Base-by-base conservation (phyloP, 1,139 yeast species). In the Sugiyamaella xylanicola region DNA sequence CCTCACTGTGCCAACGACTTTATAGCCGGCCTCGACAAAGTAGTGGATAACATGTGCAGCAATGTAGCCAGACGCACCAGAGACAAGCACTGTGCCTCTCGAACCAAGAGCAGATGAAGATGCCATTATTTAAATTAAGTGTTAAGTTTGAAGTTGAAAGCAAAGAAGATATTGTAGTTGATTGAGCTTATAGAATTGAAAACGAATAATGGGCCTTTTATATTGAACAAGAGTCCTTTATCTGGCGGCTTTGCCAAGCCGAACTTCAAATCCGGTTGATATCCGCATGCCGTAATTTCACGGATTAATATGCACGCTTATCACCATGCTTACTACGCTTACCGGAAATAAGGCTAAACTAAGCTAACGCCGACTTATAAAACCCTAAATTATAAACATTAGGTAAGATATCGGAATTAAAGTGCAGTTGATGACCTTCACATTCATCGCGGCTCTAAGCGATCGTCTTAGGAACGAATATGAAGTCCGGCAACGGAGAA, bases 1-100 rank as follows among this genome's bases (percentile, higher is more conserved):
- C 16, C 43, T 39, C 4, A 39, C 43, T 16, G 43, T 39, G 4
- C 43, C 43, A 19, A 39, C 43, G 16, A 39, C 43, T 39, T 39
- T 39, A 39, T 25, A 25, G 29, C 29, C 29, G 8, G 29, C 5
- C 9, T 25, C 29, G 9, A 25, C 29, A 25, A 25, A 25, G 5
- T 25, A 9, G 5, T 25, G 29, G 9, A 25, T 25, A 5, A 25
- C 29, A 25, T 25, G 29, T 5, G 29, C 29, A 25, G 29, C 29
- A 25, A 25, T 25, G 29, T 5, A 25, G 5, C 29, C 29, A 25
- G 29, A 25, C 5, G 29, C 29, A 25, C 29, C 29, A 5, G 29
- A 25, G 8, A 25, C 29, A 5, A 25, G 29, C 29, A 25, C 29
- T 5, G 29, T 25, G 29, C 29, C 29, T 9, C 9, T 25, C 9